Evolutionary conservation across 208 protist species (phyloP), one percentile per base, ranked within the genome.

Genomic region (Trypanosoma vivax): DNA sequence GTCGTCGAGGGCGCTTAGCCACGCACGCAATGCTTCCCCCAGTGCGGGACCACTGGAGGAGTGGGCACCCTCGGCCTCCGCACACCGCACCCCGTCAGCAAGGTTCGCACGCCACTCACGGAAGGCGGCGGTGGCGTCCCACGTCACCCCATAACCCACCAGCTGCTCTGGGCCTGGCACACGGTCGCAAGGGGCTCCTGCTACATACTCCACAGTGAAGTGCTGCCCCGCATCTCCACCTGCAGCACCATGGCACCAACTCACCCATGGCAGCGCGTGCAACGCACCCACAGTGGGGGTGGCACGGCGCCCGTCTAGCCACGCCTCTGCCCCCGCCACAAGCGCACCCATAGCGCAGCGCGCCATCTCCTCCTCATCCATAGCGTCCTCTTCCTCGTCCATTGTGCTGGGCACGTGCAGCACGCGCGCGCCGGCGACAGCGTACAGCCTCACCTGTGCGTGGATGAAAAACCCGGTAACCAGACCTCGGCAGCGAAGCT

Each of bases 121-220:
- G 10, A 63, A 47, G n/a, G 55, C 35, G 10, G 28, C 47, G 29
- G n/a, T 14, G 28, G 49, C 21, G 23, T 63, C 48, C 11, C 46
- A 46, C 13, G 47, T 63, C 19, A 63, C 30, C 19, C 30, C 2
- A 16, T 21, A n/a, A n/a, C n/a, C n/a, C n/a, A n/a, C n/a, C n/a
- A n/a, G n/a, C n/a, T n/a, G n/a, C n/a, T n/a, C n/a, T n/a, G n/a
- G n/a, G n/a, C n/a, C n/a, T n/a, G n/a, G n/a, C n/a, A n/a, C n/a
- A n/a, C n/a, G n/a, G n/a, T n/a, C n/a, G 23, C n/a, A 10, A n/a
- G 34, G 46, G 19, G 35, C 57, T 30, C 39, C 47, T 5, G 48
- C 45, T 0, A 55, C 25, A 23, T 63, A 63, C 39, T 63, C 57
- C n/a, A 63, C 14, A 37, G 30, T 54, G 28, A 63, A 63, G 37